phyloP scores from a whole-genome alignment of 2,329 filamentous ascomycete species.

The Exophiala sp. region DNA sequence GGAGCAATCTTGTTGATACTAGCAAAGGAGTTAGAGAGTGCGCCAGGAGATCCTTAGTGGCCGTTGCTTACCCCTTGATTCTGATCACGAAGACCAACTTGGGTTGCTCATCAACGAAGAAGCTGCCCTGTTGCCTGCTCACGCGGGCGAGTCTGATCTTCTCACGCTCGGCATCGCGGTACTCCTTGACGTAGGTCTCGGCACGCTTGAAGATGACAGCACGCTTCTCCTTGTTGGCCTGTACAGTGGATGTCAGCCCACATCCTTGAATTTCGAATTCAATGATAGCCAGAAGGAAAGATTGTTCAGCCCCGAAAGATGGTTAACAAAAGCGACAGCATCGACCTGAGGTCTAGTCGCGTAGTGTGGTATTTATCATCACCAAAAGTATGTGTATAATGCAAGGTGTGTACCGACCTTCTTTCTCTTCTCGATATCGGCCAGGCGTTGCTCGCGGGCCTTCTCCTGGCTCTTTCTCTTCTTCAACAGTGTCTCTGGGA shows the following conservation, averaged over 20 bases:
- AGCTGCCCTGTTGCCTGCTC: constrained; percentile 85
- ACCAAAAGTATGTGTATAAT: constrained; percentile 47
- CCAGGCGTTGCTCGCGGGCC: constrained; percentile 81
- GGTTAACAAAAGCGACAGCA: constrained; percentile 95
- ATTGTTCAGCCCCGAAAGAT: constrained; percentile 95
- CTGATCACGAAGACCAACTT: constrained; percentile 97
- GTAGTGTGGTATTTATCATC: constrained; percentile 82
- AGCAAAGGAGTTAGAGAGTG: background rate
- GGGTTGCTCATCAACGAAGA: constrained; percentile 89
- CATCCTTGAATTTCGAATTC: constrained; percentile 31
- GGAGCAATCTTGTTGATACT: constrained; percentile 99
- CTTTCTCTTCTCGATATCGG: constrained; percentile 79
- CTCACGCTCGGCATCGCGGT: constrained; percentile 96
- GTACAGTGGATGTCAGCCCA: constrained; percentile 30
- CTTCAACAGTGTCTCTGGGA: constrained; percentile 99
- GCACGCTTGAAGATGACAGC: constrained; percentile 99
- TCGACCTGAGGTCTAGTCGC: constrained; percentile 93
- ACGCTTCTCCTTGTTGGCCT: constrained; percentile 99
- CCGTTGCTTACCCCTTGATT: constrained; percentile 76
- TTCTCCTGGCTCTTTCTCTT: constrained; percentile 99
- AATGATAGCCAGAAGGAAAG: background rate
- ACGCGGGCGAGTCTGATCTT: constrained; percentile 88
- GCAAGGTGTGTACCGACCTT: constrained; percentile 58
- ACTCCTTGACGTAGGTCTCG: constrained; percentile 99
- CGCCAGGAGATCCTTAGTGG: background rate